A percentile compares a stretch with the other conserved stretches of the same genome.
Evolutionary conservation across 116 monocot genomes (phyloP).

Genomic region (Phalaenopsis hybrid): DNA sequence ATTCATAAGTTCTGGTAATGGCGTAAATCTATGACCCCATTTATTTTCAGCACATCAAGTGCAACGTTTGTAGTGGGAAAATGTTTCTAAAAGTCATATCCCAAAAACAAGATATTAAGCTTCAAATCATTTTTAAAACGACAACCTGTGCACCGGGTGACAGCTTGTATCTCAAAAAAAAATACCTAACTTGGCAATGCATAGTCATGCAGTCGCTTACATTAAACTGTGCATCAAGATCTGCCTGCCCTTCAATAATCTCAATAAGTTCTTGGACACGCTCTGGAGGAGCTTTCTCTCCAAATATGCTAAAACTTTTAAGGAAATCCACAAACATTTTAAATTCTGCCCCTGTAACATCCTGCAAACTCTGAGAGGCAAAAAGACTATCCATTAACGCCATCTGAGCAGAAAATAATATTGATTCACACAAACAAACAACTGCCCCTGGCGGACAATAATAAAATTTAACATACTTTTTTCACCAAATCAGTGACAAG

Average conservation of each 20-base stretch:
- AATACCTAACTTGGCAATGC: not conserved
- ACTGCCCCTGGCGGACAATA: not conserved
- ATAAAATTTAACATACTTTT: conserved; percentile 42
- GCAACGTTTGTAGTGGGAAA: not conserved
- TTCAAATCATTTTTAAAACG: not conserved
- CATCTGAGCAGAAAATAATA: not conserved
- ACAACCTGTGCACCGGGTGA: not conserved
- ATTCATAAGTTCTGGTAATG: not conserved
- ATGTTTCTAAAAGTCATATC: not conserved
- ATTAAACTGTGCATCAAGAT: conserved; percentile 88
- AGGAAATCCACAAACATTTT: conserved; percentile 96
- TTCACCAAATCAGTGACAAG: conserved; percentile 86
- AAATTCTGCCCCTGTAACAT: conserved; percentile 95
- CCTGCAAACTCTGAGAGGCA: conserved; percentile 71
- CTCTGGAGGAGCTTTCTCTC: conserved; percentile 60
- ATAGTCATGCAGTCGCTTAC: conserved; percentile 34
- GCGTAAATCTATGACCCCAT: not conserved
- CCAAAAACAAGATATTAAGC: not conserved
- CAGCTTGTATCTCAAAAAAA: not conserved
- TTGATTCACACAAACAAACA: not conserved
- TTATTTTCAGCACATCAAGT: not conserved
- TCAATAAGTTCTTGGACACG: conserved; percentile 84
- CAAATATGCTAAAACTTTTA: conserved; percentile 86
- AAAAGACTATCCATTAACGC: not conserved
- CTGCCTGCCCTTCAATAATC: conserved; percentile 93